phyloP scores from a whole-genome alignment of 176 grass and related monocot genomes.

The Secale cereale region DNA sequence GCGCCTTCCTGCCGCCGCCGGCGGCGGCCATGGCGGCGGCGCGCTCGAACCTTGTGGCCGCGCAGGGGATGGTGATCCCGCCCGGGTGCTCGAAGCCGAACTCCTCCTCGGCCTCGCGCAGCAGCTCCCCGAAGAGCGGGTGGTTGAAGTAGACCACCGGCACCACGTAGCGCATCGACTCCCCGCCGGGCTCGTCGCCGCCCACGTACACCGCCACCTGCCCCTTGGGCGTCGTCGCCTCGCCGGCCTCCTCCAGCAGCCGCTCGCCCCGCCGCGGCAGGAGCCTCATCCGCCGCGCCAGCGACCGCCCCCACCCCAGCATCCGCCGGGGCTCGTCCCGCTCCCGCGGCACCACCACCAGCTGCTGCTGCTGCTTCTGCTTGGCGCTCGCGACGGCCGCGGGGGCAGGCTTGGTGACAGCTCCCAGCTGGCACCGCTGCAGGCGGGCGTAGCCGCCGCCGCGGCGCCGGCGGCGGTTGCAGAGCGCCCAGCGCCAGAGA shows the following conservation, averaged over 20 bases:
- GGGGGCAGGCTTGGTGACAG: not conserved
- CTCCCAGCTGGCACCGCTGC: constrained; percentile 16
- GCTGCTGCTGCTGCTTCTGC: constrained; percentile 16
- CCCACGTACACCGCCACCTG: constrained; percentile 91
- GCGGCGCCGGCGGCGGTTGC: constrained; percentile 31
- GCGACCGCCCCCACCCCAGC: constrained; percentile 43
- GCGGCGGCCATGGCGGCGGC: constrained; percentile 51
- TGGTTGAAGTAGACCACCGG: constrained; percentile 98
- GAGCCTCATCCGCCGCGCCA: constrained; percentile 44
- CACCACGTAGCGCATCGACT: constrained; percentile 67
- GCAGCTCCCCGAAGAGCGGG: constrained; percentile 81
- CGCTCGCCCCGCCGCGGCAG: not conserved
- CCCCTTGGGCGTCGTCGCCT: constrained; percentile 67
- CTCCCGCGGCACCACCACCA: not conserved
- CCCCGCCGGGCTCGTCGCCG: constrained; percentile 39
- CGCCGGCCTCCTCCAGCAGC: constrained; percentile 15
- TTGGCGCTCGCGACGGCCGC: not conserved
- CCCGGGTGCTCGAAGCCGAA: constrained; percentile 88
- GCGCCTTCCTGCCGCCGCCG: constrained; percentile 35
- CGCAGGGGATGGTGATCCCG: constrained; percentile 94
- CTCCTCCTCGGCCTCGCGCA: constrained; percentile 95
- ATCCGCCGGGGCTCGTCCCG: constrained; percentile 15
- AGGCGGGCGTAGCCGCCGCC: constrained; percentile 41
- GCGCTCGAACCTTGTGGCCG: constrained; percentile 61
- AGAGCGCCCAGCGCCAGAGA: constrained; percentile 50